Conservation (phyloP, 2,329 filamentous ascomycete genomes). For the Dissoconium aciculare region DNA sequence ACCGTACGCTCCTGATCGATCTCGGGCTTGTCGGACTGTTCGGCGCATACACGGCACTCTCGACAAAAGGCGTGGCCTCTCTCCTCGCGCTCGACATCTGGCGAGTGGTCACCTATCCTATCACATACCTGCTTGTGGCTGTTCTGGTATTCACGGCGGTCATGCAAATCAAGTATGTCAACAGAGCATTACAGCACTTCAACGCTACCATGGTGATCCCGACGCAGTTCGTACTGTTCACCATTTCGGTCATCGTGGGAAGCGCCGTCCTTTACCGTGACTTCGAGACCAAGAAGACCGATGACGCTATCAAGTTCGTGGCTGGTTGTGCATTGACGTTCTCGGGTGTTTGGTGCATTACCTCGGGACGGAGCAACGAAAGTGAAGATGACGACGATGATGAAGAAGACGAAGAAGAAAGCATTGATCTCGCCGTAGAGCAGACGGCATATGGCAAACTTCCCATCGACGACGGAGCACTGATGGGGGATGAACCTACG, state of each 20-base stretch:
- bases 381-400: slow-evolving; percentile 42
- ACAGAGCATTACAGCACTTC: slow-evolving; percentile 77
- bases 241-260: slow-evolving; percentile 83
- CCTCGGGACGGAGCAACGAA: slow-evolving; percentile 54
- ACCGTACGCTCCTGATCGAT: slow-evolving; percentile 76
- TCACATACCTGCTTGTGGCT: slow-evolving; percentile 73
- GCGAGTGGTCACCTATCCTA: slow-evolving; percentile 76
- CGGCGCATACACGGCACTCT: slow-evolving; percentile 94
- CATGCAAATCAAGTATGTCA: slow-evolving; percentile 96
- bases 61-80: slow-evolving; percentile 91
- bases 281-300: slow-evolving; percentile 65
- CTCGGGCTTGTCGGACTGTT: slow-evolving; percentile 85
- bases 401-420: slow-evolving; percentile 22
- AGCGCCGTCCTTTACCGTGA: slow-evolving; percentile 89
- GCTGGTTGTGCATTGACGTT: slow-evolving; percentile 87
- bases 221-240: slow-evolving; percentile 94
- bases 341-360: slow-evolving; percentile 93
- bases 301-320: slow-evolving; percentile 69
- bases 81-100: slow-evolving; percentile 84
- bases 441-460: too few relatives aligned
- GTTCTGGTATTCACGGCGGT: slow-evolving; percentile 72
- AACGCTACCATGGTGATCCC: slow-evolving; percentile 97
- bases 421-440: background rate
- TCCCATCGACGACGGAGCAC: too few relatives aligned
- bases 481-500: too few relatives aligned